Evolutionary conservation across 1,284 basidiomycete species (phyloP).

Genomic region (Rhodotorula sp.): DNA sequence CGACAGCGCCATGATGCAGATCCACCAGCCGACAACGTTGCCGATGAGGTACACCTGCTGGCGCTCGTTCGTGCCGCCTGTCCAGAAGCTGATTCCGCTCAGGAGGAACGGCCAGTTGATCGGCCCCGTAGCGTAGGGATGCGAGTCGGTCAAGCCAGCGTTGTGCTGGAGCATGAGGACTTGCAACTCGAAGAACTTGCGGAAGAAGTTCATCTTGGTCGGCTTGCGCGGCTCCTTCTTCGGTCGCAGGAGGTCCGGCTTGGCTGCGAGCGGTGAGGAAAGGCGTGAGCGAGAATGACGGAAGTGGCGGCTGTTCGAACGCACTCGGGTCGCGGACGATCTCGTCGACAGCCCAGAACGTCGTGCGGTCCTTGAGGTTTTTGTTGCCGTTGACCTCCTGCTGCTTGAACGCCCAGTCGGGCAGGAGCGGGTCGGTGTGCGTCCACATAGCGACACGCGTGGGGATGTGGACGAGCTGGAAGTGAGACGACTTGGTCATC

Average conservation of each 20-base stretch:
- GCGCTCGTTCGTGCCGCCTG: conserved; percentile 68
- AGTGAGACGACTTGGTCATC: conserved; percentile 88
- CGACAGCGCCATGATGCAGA: conserved; percentile 75
- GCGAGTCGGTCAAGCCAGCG: conserved; percentile 86
- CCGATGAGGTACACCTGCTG: conserved; percentile 97
- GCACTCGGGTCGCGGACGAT: conserved; percentile 60
- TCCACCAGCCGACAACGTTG: conserved; percentile 94
- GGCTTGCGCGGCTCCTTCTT: conserved; percentile 57
- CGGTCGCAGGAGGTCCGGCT: conserved; percentile 22
- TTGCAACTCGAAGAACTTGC: conserved; percentile 91
- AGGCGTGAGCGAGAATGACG: not conserved
- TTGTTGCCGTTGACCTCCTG: conserved; percentile 99
- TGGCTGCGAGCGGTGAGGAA: not conserved
- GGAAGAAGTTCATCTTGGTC: conserved; percentile 87
- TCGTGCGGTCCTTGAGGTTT: conserved; percentile 75
- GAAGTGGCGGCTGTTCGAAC: not conserved
- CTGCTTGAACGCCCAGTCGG: conserved; percentile 95
- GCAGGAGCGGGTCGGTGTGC: conserved; percentile 68
- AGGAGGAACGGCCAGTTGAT: conserved; percentile 98
- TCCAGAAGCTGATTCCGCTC: conserved; percentile 98
- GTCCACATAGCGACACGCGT: conserved; percentile 96
- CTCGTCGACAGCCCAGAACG: conserved; percentile 84
- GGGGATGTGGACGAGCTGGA: conserved; percentile 80
- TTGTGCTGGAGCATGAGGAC: conserved; percentile 97
- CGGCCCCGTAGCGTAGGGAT: conserved; percentile 91